Evolutionary conservation across 23 red algal genomes (phyloP).

Genomic region (Chondrus crispus): DNA sequence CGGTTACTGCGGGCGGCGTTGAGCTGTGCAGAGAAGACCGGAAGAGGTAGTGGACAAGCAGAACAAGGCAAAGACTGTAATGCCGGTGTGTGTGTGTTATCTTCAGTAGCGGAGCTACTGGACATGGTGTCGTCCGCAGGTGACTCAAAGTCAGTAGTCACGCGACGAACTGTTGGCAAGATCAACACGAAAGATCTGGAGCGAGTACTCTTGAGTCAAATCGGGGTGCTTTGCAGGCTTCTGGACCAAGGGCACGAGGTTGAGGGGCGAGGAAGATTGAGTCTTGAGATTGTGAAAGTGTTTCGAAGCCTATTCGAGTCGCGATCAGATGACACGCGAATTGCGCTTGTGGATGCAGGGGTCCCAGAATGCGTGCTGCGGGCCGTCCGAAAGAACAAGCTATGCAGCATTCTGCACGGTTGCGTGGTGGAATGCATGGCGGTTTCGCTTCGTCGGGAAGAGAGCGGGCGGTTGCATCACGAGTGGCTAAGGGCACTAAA

Average conservation of each 20-base stretch:
- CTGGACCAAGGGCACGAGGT: not conserved
- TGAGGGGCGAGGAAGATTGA: not conserved
- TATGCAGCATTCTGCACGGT: not conserved
- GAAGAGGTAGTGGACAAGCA: not conserved
- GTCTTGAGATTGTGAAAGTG: not conserved
- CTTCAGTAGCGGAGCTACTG: conserved; percentile 8
- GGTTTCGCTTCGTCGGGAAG: not conserved
- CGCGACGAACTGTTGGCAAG: conserved; percentile 12
- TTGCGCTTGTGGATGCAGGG: not conserved
- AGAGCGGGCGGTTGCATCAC: not conserved
- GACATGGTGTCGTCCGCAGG: not conserved
- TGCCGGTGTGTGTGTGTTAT: not conserved
- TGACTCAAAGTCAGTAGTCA: conserved; percentile 13
- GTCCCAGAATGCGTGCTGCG: not conserved
- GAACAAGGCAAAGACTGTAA: not conserved
- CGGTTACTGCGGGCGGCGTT: not conserved
- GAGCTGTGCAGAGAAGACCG: not conserved
- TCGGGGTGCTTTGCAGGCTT: not conserved
- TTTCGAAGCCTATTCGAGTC: conserved; percentile 28
- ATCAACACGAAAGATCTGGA: conserved; percentile 3
- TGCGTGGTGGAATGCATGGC: conserved; percentile 16
- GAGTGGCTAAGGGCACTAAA: not conserved
- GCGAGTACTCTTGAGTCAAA: not conserved
- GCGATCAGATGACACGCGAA: not conserved
- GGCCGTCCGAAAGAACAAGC: not conserved